phyloP scores from a whole-genome alignment of 2,329 filamentous ascomycete genomes.

The Hirsutella minnesotensis region DNA sequence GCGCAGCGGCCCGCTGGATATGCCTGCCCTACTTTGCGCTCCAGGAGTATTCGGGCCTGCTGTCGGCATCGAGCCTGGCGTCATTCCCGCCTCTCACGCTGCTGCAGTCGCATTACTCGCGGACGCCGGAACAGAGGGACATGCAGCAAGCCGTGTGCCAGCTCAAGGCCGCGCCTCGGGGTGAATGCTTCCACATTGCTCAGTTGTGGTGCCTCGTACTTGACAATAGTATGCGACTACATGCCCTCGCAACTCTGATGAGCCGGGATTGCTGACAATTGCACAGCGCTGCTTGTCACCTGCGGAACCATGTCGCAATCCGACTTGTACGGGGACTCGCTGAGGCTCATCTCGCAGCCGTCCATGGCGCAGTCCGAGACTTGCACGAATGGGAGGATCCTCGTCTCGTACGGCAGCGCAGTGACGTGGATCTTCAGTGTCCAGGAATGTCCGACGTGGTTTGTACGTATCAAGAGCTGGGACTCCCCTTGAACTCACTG shows the following conservation, averaged over 20 bases:
- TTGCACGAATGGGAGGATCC: constrained; percentile 13
- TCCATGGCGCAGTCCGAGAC: constrained; percentile 8
- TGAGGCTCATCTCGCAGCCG: constrained; percentile 19
- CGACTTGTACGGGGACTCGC: constrained; percentile 18
- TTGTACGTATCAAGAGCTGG: constrained; percentile 20
- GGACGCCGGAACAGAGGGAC: constrained; percentile 25
- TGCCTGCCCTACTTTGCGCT: constrained; percentile 36
- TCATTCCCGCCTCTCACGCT: constrained; percentile 30
- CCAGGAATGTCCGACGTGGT: constrained; percentile 30
- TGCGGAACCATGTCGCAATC: constrained; percentile 25
- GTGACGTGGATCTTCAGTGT: constrained; percentile 26
- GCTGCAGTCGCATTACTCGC: constrained; percentile 30
- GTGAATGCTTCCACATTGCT: constrained; percentile 33
- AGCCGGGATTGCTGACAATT: background rate
- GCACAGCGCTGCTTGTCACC: constrained; percentile 25
- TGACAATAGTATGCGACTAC: constrained; percentile 24
- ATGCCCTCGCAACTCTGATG: background rate
- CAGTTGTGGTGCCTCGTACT: constrained; percentile 36
- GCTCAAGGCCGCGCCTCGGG: constrained; percentile 18
- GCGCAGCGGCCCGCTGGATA: constrained; percentile 23
- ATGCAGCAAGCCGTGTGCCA: constrained; percentile 34
- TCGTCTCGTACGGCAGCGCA: constrained; percentile 21
- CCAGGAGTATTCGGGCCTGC: constrained; percentile 27
- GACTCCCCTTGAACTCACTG: background rate
- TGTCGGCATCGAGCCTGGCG: constrained; percentile 15